Evolutionary conservation across 768 basidiomycete species (phyloP).

Genomic region (Saitozyma sp.): DNA sequence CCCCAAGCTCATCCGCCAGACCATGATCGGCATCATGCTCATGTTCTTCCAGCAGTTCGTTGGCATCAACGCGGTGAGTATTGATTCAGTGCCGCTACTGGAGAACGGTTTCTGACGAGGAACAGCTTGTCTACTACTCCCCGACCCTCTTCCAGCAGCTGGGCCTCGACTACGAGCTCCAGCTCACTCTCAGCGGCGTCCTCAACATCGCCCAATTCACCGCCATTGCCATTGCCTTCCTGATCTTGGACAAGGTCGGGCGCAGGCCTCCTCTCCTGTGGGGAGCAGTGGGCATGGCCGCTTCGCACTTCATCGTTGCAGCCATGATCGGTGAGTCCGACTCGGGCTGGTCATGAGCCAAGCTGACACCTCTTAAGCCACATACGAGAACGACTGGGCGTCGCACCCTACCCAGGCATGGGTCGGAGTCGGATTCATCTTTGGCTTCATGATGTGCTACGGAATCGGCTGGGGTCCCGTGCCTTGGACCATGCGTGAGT

Average conservation of each 20-base stretch:
- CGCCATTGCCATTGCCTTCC: constrained; percentile 10
- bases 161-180: constrained; percentile 14
- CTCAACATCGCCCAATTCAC: constrained; percentile 21
- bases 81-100: too few relatives aligned
- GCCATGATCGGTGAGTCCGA: constrained; percentile 57
- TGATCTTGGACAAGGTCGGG: constrained; percentile 15
- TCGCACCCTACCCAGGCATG: too few relatives aligned
- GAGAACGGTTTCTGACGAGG: too few relatives aligned
- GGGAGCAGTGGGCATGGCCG: constrained; percentile 56
- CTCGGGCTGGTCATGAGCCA: too few relatives aligned
- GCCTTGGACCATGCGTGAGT: constrained; percentile 68
- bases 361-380: too few relatives aligned
- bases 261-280: constrained; percentile 15
- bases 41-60: constrained; percentile 34
- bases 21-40: constrained; percentile 17
- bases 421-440: too few relatives aligned
- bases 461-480: too few relatives aligned
- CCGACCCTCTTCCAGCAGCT: constrained; percentile 13
- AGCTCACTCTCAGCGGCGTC: constrained; percentile 14
- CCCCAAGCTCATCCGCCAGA: not conserved
- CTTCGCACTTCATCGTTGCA: constrained; percentile 66
- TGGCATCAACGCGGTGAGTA: constrained; percentile 23
- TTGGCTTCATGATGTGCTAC: too few relatives aligned
- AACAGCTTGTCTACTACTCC: constrained; percentile 5
- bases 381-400: constrained; percentile 49